These are phyloP conservation scores for Pluteus cervinus DNA, from an alignment of 768 basidiomycete genomes.

Conservation along the genomic window DNA sequence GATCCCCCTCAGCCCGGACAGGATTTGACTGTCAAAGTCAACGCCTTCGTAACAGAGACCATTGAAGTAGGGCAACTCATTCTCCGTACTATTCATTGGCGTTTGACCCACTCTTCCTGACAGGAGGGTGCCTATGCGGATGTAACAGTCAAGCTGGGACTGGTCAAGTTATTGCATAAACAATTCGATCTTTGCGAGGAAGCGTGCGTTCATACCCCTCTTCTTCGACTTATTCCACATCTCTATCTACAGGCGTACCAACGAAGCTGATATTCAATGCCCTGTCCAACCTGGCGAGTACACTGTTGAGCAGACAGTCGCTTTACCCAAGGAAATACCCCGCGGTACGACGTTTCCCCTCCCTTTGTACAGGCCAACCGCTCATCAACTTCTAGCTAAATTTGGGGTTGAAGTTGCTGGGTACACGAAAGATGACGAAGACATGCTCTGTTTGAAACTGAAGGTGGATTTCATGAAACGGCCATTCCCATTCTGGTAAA, in stretches of 20 bases:
- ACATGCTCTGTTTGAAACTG: constrained; percentile 77
- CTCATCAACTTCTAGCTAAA: constrained; percentile 54
- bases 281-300: constrained; percentile 74
- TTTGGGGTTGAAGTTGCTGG: constrained; percentile 68
- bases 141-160: constrained; percentile 88
- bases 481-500: constrained; percentile 29
- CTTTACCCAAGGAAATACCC: constrained; percentile 89
- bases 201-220: constrained; percentile 56
- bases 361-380: not conserved
- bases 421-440: constrained; percentile 65
- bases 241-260: constrained; percentile 48
- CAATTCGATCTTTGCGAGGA: constrained; percentile 88
- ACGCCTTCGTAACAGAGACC: constrained; percentile 45
- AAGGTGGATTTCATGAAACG: constrained; percentile 64
- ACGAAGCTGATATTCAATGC: constrained; percentile 75
- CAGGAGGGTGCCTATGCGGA: constrained; percentile 91
- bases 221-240: constrained; percentile 2
- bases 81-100: not conserved
- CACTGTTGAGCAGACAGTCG: constrained; percentile 74
- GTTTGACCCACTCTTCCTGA: constrained; percentile 1
- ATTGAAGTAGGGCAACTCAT: constrained; percentile 52
- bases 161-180: constrained; percentile 84
- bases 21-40: constrained; percentile 80
- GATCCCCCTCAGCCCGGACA: constrained; percentile 89
- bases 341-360: constrained; percentile 37